phyloP scores from a whole-genome alignment of 352 stramenopile species.

The Blastocystis sp. region DNA sequence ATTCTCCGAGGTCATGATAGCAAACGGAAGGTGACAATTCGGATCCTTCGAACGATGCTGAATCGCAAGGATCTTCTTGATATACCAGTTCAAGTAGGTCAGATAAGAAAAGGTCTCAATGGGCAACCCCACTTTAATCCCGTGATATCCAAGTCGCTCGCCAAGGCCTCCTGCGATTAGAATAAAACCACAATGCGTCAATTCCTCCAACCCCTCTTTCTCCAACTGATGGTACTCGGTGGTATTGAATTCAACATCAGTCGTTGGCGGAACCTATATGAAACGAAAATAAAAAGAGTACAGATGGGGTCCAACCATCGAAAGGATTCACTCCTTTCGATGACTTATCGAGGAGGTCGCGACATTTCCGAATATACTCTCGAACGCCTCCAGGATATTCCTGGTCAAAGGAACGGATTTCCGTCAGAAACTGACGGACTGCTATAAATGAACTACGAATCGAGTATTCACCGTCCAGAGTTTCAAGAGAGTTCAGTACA shows the following conservation, averaged over 20 bases:
- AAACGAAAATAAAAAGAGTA: slow-evolving; percentile 56
- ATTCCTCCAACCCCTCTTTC: slow-evolving; percentile 61
- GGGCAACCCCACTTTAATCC: slow-evolving; percentile 87
- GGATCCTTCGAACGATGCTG: slow-evolving; percentile 60
- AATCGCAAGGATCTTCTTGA: slow-evolving; percentile 81
- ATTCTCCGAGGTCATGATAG: slow-evolving; percentile 93
- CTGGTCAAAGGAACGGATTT: slow-evolving; percentile 61
- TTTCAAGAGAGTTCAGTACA: neutral
- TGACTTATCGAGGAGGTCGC: slow-evolving; percentile 61
- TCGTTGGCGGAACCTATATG: slow-evolving; percentile 46
- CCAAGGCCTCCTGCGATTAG: slow-evolving; percentile 88
- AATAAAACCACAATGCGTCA: slow-evolving; percentile 78
- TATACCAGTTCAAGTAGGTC: slow-evolving; percentile 82
- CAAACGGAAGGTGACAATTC: slow-evolving; percentile 71
- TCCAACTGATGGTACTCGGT: slow-evolving; percentile 68
- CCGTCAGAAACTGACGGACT: neutral
- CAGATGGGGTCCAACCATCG: slow-evolving; percentile 61
- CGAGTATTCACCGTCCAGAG: neutral
- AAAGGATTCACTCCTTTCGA: slow-evolving; percentile 68
- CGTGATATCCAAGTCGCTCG: slow-evolving; percentile 85
- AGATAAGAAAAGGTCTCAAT: slow-evolving; percentile 77
- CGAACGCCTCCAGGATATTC: slow-evolving; percentile 64
- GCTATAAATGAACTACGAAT: neutral
- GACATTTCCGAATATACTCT: slow-evolving; percentile 64
- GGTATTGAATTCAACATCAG: slow-evolving; percentile 64